Evolutionary conservation across 148 eudicot genomes (phyloP), one percentile per base, ranked within the genome.

Genomic region (Vaccinium macrocarpon): DNA sequence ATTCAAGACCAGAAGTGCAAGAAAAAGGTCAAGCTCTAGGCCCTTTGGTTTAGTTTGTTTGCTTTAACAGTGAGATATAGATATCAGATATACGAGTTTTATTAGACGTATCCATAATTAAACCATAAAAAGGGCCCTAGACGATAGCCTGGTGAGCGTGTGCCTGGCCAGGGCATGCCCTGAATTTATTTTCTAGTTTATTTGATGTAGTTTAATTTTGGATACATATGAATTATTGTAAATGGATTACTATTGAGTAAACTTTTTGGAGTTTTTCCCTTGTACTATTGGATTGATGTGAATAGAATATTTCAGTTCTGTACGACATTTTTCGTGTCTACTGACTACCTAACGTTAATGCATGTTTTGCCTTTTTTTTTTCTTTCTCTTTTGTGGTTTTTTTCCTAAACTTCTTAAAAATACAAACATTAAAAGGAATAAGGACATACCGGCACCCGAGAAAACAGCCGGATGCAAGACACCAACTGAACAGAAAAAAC

Each of bases 1-100:
- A 86, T 90, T 82, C 83, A 82, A 78, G 74, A 90, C 5, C 83
- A 82, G 78, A 84, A 86, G 68, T 90, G 91, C 85, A 82, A 83
- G 76, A 27, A 85, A 21, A 88, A 88, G 79, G 90, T 89, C 53
- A 51, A 51, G 53, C 53, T 51, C 53, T 51, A 51, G 53, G 55
- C 13, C 55, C 14, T 52, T 52, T 3, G 13, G 55, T 5, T 42
- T 42, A 5, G 13, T 52, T 52, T 52, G 55, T 13, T 52, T 52
- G 55, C 55, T 52, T 52, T 52, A 52, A 9, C 2, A 52, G 55
- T 52, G 55, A 9, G 55, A 10, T 52, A 52, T 11, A 8, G 55
- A 11, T 52, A 8, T 11, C 11, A 52, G 53, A 52, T 9, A 1
- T 52, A 52, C 13, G 55, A 52, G 55, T 42, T 42, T 42, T 42